Conservation (phyloP, 2,329 filamentous ascomycete species). For the Sporothrix luriei region DNA sequence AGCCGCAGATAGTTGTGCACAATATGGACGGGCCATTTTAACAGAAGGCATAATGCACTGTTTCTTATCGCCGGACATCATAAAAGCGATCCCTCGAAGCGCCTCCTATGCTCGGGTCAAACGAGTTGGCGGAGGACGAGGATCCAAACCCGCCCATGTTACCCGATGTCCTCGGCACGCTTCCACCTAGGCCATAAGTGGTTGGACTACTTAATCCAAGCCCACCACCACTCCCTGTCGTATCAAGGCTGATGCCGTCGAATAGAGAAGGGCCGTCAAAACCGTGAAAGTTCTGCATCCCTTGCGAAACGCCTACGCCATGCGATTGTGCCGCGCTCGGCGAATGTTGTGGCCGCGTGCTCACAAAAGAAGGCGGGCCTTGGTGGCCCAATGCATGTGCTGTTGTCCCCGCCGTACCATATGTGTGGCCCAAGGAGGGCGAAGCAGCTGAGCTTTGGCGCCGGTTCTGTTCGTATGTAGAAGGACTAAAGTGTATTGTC, state of each 20-base stretch:
- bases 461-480: constrained; percentile 32
- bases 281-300: constrained; percentile 36
- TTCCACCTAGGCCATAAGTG: constrained; percentile 39
- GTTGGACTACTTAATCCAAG: constrained; percentile 37
- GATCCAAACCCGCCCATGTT: constrained; percentile 33
- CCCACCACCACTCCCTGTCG: constrained; percentile 36
- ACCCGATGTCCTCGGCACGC: constrained; percentile 38
- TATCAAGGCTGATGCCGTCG: constrained; percentile 42
- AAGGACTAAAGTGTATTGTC: constrained; percentile 33
- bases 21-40: neutral
- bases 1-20: no score
- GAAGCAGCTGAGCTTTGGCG: constrained; percentile 32
- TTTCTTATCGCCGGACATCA: constrained; percentile 33
- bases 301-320: constrained; percentile 30
- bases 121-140: constrained; percentile 37
- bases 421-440: constrained; percentile 33
- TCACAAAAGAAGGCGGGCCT: constrained; percentile 34
- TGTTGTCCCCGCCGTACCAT: constrained; percentile 22
- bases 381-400: constrained; percentile 32
- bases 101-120: constrained; percentile 37
- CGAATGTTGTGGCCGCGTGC: constrained; percentile 35
- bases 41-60: neutral
- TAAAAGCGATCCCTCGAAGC: constrained; percentile 36
- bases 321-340: constrained; percentile 32
- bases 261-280: constrained; percentile 37